Evolutionary conservation across 768 basidiomycete genomes (phyloP).

Genomic region (Mycena galopus): DNA sequence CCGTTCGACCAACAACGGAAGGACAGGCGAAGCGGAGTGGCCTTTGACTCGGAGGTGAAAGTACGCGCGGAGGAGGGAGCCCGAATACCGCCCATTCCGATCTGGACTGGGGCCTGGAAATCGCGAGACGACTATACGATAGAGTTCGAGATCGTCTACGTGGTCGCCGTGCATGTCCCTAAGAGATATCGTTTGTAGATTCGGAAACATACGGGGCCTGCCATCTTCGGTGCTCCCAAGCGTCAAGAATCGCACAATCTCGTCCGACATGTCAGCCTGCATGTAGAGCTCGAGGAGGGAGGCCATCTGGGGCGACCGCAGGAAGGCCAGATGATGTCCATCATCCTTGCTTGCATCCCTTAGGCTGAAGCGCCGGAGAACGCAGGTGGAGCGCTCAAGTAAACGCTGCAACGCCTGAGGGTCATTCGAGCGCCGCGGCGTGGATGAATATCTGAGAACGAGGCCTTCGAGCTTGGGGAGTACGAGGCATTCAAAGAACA

Average conservation of each 20-base stretch:
- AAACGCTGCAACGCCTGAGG: constrained; percentile 20
- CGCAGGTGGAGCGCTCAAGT: constrained; percentile 18
- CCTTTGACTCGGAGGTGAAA: constrained; percentile 31
- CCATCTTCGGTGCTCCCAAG: constrained; percentile 16
- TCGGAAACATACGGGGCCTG: constrained; percentile 18
- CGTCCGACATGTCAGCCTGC: constrained; percentile 25
- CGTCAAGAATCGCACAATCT: constrained; percentile 26
- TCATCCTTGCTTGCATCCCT: constrained; percentile 12
- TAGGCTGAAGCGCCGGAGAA: constrained; percentile 25
- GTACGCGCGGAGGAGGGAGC: constrained; percentile 12
- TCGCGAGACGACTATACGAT: constrained; percentile 34
- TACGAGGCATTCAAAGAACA: constrained; percentile 19
- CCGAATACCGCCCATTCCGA: neutral
- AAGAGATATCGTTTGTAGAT: constrained; percentile 24
- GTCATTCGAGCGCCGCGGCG: constrained; percentile 22
- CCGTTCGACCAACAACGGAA: constrained; percentile 34
- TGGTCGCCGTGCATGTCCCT: constrained; percentile 20
- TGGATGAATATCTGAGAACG: constrained; percentile 17
- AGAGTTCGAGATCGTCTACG: constrained; percentile 30
- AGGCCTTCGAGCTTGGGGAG: constrained; percentile 27
- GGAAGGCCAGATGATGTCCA: constrained; percentile 10
- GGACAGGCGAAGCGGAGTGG: constrained; percentile 26
- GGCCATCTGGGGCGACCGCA: constrained; percentile 22
- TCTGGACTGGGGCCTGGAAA: constrained; percentile 9
- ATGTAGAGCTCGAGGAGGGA: constrained; percentile 28